Evolutionary conservation across 805 yeast species (phyloP).

Genomic region (Saturnispora halmiae): DNA sequence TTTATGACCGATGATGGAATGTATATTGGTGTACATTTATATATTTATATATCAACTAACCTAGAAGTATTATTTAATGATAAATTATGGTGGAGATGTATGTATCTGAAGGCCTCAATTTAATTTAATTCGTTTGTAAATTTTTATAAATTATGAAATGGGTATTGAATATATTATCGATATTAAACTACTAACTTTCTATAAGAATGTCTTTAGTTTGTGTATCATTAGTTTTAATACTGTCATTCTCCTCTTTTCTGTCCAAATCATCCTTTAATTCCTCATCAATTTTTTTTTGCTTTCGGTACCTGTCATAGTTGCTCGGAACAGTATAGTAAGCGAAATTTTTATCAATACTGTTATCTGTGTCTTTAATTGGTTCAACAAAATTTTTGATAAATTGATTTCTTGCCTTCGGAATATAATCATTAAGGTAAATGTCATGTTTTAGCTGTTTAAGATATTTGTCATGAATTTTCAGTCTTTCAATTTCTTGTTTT

Average conservation of each 20-base stretch:
- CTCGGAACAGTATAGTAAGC: constrained; percentile 35
- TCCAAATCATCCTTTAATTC: constrained; percentile 30
- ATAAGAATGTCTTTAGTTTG: no score
- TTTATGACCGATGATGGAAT: no score
- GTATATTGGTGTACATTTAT: no score
- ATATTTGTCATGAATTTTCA: constrained; percentile 30
- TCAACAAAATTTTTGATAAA: constrained; percentile 26
- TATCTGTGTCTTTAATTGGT: constrained; percentile 17
- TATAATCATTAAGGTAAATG: constrained; percentile 15
- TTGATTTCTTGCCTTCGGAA: constrained; percentile 18
- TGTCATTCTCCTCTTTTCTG: constrained; percentile 17
- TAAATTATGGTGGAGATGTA: no score
- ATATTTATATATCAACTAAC: no score
- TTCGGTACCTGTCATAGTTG: constrained; percentile 35
- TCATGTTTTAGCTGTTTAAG: constrained; percentile 24
- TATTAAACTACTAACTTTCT: no score
- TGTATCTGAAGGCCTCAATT: no score
- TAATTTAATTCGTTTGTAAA: no score
- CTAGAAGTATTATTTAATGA: no score
- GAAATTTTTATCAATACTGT: constrained; percentile 28
- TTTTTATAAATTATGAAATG: no score
- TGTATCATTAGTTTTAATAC: constrained; percentile 12
- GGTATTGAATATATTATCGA: no score
- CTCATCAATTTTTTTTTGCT: constrained; percentile 32
- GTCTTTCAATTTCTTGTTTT: constrained; percentile 23